A percentile compares a stretch with the other conserved stretches of the same genome.
phyloP scores from a whole-genome alignment of 2,329 filamentous ascomycete species.

The Blastomyces parvus region DNA sequence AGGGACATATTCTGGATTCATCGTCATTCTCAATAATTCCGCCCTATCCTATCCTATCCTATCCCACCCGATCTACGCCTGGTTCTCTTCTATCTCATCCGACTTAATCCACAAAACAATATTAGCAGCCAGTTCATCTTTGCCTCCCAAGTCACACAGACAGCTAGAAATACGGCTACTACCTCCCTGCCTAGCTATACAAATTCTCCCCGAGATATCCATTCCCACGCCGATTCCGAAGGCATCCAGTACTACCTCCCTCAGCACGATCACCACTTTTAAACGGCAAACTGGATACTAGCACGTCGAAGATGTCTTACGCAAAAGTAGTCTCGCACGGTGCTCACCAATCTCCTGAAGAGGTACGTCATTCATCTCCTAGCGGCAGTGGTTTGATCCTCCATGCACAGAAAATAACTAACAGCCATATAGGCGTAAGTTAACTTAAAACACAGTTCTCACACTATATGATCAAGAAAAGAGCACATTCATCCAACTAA shows the following conservation, averaged over 20 bases:
- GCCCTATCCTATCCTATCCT: too few species aligned
- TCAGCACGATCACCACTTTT: background rate
- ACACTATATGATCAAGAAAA: background rate
- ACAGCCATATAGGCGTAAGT: conserved; percentile 30
- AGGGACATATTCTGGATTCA: background rate
- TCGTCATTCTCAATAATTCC: background rate
- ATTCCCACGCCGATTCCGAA: background rate
- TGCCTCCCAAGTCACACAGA: background rate
- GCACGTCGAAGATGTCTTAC: conserved; percentile 36
- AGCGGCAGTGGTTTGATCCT: background rate
- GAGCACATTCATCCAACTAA: background rate
- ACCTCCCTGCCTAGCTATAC: background rate
- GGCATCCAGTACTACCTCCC: background rate
- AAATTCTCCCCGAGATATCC: background rate
- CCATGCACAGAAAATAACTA: conserved; percentile 6
- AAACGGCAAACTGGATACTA: background rate
- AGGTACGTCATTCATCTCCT: conserved; percentile 25
- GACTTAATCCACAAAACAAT: background rate
- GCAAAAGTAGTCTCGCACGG: conserved; percentile 40
- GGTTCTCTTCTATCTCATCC: background rate
- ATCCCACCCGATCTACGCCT: too few species aligned
- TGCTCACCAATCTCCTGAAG: conserved; percentile 39
- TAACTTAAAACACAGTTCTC: background rate
- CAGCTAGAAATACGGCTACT: background rate
- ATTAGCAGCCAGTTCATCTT: background rate